phyloP scores from a whole-genome alignment of 2,329 filamentous ascomycete genomes.

The Phoma sp. region DNA sequence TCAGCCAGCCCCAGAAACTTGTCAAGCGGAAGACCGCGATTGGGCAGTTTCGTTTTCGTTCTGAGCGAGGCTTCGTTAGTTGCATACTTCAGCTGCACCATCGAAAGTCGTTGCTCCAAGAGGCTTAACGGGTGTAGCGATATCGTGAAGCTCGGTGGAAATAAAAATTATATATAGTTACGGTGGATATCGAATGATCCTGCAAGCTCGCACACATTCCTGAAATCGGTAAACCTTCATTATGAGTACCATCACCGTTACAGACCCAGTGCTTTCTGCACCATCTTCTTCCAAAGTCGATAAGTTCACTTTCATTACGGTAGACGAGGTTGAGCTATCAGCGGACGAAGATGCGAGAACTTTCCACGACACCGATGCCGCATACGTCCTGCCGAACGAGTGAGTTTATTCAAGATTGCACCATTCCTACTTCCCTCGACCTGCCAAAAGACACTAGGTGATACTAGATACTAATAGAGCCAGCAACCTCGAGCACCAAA shows the following conservation, averaged over 20 bases:
- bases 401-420: too few species aligned
- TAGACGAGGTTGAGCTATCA: background rate
- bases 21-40: background rate
- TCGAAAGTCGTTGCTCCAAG: background rate
- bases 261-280: background rate
- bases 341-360: background rate
- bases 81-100: background rate
- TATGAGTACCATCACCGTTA: background rate
- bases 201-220: background rate
- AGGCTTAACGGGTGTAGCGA: background rate
- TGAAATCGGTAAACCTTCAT: background rate
- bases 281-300: background rate
- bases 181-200: too few species aligned
- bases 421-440: too few species aligned
- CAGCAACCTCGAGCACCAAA: constrained; percentile 27
- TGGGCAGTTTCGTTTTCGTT: background rate
- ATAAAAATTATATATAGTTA: too few species aligned
- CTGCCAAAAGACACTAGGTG: too few species aligned
- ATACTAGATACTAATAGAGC: background rate
- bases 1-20: background rate
- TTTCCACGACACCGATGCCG: background rate
- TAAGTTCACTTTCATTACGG: background rate
- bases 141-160: too few species aligned
- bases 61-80: background rate
- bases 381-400: constrained; percentile 9